Evolutionary conservation across 2,329 filamentous ascomycete species (phyloP).

Genomic region (Apiospora marii): DNA sequence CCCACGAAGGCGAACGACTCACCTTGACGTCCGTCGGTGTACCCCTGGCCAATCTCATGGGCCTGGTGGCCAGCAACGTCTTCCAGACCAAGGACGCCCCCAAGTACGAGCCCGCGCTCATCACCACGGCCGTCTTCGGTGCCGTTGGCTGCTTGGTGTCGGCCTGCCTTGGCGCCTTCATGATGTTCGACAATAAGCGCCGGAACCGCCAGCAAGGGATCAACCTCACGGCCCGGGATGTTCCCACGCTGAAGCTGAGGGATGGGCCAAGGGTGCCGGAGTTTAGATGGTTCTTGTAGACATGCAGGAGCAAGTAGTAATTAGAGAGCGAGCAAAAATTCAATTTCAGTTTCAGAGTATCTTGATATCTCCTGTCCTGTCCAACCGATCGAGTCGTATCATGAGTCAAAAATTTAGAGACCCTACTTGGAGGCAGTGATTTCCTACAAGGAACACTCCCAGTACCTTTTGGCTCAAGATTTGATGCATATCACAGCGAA

Average conservation of each 20-base stretch:
- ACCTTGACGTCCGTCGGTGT: conserved; percentile 76
- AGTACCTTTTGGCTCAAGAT: too few species aligned
- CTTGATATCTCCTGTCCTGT: background rate
- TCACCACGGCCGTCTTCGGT: conserved; percentile 71
- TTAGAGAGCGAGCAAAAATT: background rate
- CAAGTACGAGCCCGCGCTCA: conserved; percentile 71
- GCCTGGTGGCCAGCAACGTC: conserved; percentile 73
- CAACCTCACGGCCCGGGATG: conserved; percentile 60
- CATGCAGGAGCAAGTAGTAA: background rate
- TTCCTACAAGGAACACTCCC: too few species aligned
- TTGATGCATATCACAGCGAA: too few species aligned
- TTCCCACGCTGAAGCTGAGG: conserved; percentile 62
- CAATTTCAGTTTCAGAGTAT: background rate
- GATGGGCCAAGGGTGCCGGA: conserved; percentile 61
- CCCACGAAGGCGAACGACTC: conserved; percentile 76
- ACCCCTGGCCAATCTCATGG: conserved; percentile 80
- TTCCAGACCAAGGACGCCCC: conserved; percentile 70
- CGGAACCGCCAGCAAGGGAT: conserved; percentile 65
- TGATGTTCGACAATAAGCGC: conserved; percentile 70
- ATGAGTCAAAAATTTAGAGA: too few species aligned
- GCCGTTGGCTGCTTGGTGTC: conserved; percentile 65
- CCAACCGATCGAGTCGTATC: too few species aligned
- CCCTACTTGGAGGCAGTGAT: too few species aligned
- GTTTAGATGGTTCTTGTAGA: conserved; percentile 65
- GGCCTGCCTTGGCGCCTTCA: conserved; percentile 64